phyloP scores from a whole-genome alignment of 2,329 filamentous ascomycete genomes.

The Fusarium odoratissimum region DNA sequence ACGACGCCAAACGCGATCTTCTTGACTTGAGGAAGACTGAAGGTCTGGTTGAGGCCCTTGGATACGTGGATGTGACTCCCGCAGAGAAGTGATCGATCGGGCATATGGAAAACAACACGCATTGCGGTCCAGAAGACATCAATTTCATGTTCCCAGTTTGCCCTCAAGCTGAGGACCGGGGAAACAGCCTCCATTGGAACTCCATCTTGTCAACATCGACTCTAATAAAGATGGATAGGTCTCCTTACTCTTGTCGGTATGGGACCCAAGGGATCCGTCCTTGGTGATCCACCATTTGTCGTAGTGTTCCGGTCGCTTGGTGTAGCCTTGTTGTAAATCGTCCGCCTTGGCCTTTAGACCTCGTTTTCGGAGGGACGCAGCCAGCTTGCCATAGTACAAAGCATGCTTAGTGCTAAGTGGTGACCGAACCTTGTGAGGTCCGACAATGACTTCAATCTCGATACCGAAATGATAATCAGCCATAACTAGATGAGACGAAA shows the following conservation, averaged over 20 bases:
- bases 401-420: neutral
- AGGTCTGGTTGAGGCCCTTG: neutral
- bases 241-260: neutral
- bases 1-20: neutral
- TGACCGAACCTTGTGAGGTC: neutral
- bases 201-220: rapidly evolving
- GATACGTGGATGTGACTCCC: neutral
- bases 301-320: neutral
- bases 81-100: neutral
- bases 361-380: neutral
- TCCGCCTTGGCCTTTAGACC: neutral
- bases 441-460: neutral
- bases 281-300: neutral
- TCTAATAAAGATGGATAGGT: rapidly evolving
- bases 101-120: neutral
- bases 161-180: neutral
- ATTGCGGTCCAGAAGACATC: neutral
- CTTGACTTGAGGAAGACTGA: neutral
- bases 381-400: neutral
- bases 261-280: neutral
- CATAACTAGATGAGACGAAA: neutral
- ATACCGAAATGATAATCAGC: neutral
- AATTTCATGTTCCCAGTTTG: neutral
- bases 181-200: neutral
- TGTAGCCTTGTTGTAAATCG: neutral